These are phyloP conservation scores for Bipolaris oryzae DNA, from an alignment of 2,329 filamentous ascomycete species.

Conservation along the genomic window DNA sequence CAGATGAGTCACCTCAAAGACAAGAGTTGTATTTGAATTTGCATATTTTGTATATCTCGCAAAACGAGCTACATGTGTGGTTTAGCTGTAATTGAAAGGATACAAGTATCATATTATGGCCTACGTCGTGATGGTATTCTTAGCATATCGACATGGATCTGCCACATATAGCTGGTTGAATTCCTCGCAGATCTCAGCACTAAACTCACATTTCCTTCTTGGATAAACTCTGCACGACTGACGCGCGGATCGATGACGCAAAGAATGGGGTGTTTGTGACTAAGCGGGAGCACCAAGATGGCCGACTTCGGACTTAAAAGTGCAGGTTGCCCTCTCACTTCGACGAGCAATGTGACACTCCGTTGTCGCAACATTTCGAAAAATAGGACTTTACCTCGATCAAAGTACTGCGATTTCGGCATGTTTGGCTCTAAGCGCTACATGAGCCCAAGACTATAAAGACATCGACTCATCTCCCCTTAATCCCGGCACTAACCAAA, in stretches of 20 bases:
- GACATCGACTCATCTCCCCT: constrained; percentile 1
- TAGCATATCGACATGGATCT: no score
- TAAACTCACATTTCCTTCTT: not conserved
- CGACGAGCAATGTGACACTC: not conserved
- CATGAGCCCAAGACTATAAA: not conserved
- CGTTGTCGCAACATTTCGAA: not conserved
- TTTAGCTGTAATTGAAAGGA: no score
- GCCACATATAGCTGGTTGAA: no score
- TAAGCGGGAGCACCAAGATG: constrained; percentile 13
- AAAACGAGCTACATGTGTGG: no score
- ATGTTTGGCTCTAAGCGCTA: not conserved
- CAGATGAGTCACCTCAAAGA: no score
- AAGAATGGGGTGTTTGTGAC: not conserved
- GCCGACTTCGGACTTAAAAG: constrained; percentile 13
- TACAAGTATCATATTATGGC: not conserved
- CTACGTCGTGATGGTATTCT: no score
- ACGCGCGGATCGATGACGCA: not conserved
- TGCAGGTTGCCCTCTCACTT: not conserved
- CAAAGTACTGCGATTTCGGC: not conserved
- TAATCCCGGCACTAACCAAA: constrained; percentile 8
- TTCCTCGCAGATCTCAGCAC: not conserved
- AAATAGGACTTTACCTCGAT: not conserved
- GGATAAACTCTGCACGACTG: not conserved
- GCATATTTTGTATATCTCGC: no score
- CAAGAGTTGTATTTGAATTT: no score